Evolutionary conservation across 2,329 filamentous ascomycete genomes (phyloP).

Genomic region (Penicillium aurantiogriseum): DNA sequence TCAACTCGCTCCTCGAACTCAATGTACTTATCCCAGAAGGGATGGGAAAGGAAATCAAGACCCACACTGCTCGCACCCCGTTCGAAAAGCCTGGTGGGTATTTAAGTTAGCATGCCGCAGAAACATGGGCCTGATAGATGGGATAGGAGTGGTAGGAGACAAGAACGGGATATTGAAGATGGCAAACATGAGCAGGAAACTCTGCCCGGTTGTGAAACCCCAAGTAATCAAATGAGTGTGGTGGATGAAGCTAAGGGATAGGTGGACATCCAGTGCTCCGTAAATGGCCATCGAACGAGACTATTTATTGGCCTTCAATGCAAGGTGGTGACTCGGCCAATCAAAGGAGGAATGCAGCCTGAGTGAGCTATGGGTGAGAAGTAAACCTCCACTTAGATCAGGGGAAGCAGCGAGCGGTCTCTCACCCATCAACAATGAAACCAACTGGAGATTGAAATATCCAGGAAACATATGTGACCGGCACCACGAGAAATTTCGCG

Average conservation of each 20-base stretch:
- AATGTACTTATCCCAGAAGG: constrained; percentile 98
- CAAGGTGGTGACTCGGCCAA: constrained; percentile 34
- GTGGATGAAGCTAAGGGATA: constrained; percentile 30
- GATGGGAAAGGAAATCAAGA: constrained; percentile 88
- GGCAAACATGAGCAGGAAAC: constrained; percentile 43
- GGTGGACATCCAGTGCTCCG: constrained; percentile 32
- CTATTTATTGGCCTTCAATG: constrained; percentile 29
- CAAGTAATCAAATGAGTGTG: constrained; percentile 40
- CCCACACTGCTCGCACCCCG: constrained; percentile 81
- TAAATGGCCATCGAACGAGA: constrained; percentile 34
- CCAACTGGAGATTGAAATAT: constrained; percentile 29
- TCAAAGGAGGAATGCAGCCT: constrained; percentile 49
- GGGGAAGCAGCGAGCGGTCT: constrained; percentile 61
- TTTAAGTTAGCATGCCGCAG: constrained; percentile 41
- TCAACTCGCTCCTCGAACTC: constrained; percentile 94
- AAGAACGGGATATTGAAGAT: constrained; percentile 39
- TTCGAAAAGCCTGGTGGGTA: constrained; percentile 73
- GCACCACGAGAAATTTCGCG: constrained; percentile 37
- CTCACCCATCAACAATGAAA: constrained; percentile 58
- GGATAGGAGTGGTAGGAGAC: constrained; percentile 30
- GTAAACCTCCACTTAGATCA: constrained; percentile 45
- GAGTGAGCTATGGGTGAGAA: constrained; percentile 53
- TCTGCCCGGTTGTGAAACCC: constrained; percentile 37
- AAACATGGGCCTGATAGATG: constrained; percentile 22
- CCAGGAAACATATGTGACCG: constrained; percentile 40